Evolutionary conservation across 352 stramenopile species (phyloP).

Genomic region (Pythium biforme): DNA sequence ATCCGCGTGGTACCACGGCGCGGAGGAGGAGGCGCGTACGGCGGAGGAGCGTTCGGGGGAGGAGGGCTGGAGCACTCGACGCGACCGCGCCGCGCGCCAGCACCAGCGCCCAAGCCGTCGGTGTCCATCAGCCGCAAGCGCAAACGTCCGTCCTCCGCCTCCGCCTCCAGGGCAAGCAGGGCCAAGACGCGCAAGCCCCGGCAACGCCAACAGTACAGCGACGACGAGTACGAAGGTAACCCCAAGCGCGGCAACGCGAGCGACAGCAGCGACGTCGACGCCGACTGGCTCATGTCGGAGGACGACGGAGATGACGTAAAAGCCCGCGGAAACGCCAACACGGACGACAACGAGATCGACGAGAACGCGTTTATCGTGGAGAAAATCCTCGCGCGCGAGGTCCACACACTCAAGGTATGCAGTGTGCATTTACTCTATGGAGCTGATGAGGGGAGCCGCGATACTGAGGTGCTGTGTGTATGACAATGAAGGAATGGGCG

Average conservation of each 20-base stretch:
- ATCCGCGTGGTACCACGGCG: conserved; percentile 22
- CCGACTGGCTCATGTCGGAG: conserved; percentile 17
- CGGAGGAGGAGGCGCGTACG: conserved; percentile 11
- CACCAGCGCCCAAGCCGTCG: not conserved
- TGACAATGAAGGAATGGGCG: conserved; percentile 60
- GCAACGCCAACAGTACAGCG: not conserved
- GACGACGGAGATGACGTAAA: conserved; percentile 13
- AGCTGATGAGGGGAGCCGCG: not conserved
- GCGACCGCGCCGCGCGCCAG: conserved; percentile 2
- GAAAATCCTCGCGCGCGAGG: conserved; percentile 76
- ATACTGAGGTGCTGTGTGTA: not conserved
- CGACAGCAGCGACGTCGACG: conserved; percentile 20
- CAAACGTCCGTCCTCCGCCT: conserved; percentile 20
- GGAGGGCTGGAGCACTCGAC: conserved; percentile 3
- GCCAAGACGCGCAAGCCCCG: conserved; percentile 16
- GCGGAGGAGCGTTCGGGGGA: not conserved
- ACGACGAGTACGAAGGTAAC: conserved; percentile 5
- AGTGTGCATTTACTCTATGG: not conserved
- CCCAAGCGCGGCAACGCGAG: not conserved
- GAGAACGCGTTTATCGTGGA: conserved; percentile 83
- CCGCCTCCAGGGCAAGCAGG: not conserved
- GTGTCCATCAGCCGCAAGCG: conserved; percentile 18
- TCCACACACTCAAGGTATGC: conserved; percentile 60
- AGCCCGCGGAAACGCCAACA: conserved; percentile 2
- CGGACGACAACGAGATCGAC: conserved; percentile 32